Conservation (phyloP, 73 alveolate species). For the Blepharisma stoltei region DNA sequence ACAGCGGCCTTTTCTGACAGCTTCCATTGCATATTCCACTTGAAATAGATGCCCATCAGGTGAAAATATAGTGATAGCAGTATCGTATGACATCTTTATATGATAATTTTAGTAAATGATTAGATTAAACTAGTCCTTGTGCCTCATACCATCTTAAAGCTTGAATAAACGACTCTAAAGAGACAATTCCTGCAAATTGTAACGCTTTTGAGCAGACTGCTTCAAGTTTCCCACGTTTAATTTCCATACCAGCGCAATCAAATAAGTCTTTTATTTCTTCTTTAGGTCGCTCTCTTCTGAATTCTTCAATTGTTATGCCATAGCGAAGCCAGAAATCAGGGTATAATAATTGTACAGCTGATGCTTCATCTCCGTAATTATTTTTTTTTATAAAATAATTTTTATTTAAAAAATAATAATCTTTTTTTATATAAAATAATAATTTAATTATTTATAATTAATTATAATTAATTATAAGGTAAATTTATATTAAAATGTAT, state of each 20-base stretch:
- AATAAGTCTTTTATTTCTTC: conserved; percentile 55
- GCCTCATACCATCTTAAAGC: conserved; percentile 21
- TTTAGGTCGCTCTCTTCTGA: conserved; percentile 49
- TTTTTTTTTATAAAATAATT: too few relatives aligned
- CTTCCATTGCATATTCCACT: conserved; percentile 97
- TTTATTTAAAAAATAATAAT: conserved; percentile 37
- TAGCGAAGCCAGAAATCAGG: conserved; percentile 75
- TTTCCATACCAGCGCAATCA: conserved; percentile 52
- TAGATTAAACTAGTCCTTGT: conserved; percentile 4
- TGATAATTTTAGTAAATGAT: neutral
- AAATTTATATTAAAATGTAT: too few relatives aligned
- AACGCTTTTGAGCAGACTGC: conserved; percentile 61
- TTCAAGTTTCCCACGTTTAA: conserved; percentile 57
- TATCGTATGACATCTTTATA: conserved; percentile 89
- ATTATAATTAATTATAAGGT: too few relatives aligned
- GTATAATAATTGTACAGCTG: conserved; percentile 74
- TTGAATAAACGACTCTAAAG: neutral
- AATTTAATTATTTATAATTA: too few relatives aligned
- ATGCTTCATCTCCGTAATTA: conserved; percentile 95
- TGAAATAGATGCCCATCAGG: conserved; percentile 95
- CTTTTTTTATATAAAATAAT: too few relatives aligned
- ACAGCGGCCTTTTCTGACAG: conserved; percentile 92
- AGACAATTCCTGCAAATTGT: conserved; percentile 30
- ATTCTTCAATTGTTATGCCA: conserved; percentile 57
- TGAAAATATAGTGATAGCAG: conserved; percentile 93